phyloP scores from a whole-genome alignment of 1,284 basidiomycete species.

The Microbotryum silenes-acaulis region DNA sequence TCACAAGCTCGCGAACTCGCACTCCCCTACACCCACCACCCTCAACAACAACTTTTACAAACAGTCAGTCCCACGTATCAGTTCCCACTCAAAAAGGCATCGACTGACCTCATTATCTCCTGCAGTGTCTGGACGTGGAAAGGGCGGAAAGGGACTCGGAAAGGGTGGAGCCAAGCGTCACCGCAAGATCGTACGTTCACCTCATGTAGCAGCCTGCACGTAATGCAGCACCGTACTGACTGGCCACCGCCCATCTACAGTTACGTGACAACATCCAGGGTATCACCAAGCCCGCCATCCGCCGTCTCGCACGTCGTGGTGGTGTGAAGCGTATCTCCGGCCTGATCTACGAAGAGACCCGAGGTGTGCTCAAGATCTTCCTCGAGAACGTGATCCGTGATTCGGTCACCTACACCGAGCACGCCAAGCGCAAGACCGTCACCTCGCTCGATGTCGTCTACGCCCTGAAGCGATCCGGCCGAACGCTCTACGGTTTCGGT shows the following conservation, averaged over 20 bases:
- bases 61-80: not conserved
- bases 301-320: conserved; percentile 85
- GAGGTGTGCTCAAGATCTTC: conserved; percentile 69
- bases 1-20: not conserved
- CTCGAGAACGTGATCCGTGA: conserved; percentile 71
- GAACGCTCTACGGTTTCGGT: conserved; percentile 42
- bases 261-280: conserved; percentile 64
- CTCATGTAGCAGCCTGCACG: too few species aligned
- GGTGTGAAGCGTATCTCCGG: conserved; percentile 91
- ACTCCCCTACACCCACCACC: not conserved
- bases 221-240: too few species aligned
- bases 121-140: conserved; percentile 40
- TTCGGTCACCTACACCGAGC: conserved; percentile 81
- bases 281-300: conserved; percentile 85
- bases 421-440: conserved; percentile 84
- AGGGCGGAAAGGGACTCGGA: conserved; percentile 64
- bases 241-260: too few species aligned
- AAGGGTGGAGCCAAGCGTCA: conserved; percentile 61
- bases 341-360: conserved; percentile 86
- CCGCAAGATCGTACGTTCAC: conserved; percentile 30
- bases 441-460: conserved; percentile 84
- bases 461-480: conserved; percentile 71
- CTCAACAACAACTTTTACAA: not conserved
- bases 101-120: not conserved
- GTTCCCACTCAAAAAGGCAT: not conserved